These are phyloP conservation scores for Colletotrichum viniferum DNA, from an alignment of 2,329 filamentous ascomycete species.

Conservation along the genomic window DNA sequence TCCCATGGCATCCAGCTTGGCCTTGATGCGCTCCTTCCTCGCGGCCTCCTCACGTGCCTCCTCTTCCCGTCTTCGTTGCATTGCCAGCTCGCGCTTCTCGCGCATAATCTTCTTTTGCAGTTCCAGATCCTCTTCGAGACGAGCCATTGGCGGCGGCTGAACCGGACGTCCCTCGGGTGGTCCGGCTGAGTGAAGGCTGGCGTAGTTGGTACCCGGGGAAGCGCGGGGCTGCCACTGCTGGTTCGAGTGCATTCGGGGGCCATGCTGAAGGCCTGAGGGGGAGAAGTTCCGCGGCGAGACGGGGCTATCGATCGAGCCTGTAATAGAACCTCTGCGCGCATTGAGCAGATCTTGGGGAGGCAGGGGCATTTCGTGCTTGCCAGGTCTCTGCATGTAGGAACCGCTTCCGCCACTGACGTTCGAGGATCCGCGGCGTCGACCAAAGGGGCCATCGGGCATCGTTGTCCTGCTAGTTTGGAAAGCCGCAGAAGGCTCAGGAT, in stretches of 20 bases:
- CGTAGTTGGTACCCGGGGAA: slow-evolving; percentile 48
- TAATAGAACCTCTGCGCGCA: slow-evolving; percentile 52
- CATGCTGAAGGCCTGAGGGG: slow-evolving; percentile 37
- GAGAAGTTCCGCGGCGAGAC: slow-evolving; percentile 50
- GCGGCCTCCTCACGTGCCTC: slow-evolving; percentile 76
- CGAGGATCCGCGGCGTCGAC: slow-evolving; percentile 83
- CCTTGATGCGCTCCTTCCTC: slow-evolving; percentile 70
- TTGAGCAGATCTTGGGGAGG: slow-evolving; percentile 48
- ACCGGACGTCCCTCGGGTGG: slow-evolving; percentile 31
- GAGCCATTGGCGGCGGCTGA: slow-evolving; percentile 33
- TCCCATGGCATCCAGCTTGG: slow-evolving; percentile 74
- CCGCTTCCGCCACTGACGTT: slow-evolving; percentile 89
- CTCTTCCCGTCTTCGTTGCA: slow-evolving; percentile 70
- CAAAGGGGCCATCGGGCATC: slow-evolving; percentile 70
- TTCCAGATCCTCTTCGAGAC: slow-evolving; percentile 61
- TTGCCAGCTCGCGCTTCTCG: slow-evolving; percentile 71
- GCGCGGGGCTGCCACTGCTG: slow-evolving; percentile 31
- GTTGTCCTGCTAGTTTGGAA: slow-evolving; percentile 78
- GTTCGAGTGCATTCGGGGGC: slow-evolving; percentile 26
- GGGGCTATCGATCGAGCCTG: slow-evolving; percentile 55
- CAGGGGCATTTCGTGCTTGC: slow-evolving; percentile 47
- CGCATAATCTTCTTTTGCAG: slow-evolving; percentile 76
- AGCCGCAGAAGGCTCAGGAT: slow-evolving; percentile 81
- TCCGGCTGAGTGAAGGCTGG: slow-evolving; percentile 39
- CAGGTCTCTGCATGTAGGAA: slow-evolving; percentile 63